A percentile compares a stretch with the other conserved stretches of the same genome.
These are phyloP conservation scores for Alternaria alternata DNA, from an alignment of 2,329 filamentous ascomycete genomes.

Conservation along the genomic window DNA sequence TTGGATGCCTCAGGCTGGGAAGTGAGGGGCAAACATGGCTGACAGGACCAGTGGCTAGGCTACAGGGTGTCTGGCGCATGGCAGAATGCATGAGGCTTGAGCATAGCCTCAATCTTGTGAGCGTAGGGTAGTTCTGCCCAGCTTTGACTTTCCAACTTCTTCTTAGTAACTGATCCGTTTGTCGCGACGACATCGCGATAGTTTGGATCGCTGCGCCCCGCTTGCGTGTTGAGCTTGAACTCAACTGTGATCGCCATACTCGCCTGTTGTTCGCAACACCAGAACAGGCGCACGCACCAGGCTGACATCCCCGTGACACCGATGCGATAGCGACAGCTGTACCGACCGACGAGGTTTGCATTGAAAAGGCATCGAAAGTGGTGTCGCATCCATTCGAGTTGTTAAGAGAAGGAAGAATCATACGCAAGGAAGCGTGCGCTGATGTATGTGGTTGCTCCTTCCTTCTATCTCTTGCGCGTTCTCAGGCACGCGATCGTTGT, in stretches of 20 bases:
- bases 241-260: conserved; percentile 22
- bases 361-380: conserved; percentile 17
- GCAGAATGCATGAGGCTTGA: conserved; percentile 15
- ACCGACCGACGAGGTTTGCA: conserved; percentile 10
- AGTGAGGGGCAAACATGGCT: conserved; percentile 31
- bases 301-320: conserved; percentile 27
- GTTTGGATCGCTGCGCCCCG: conserved; percentile 34
- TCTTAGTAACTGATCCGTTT: conserved; percentile 29
- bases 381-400: conserved; percentile 32
- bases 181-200: conserved; percentile 27
- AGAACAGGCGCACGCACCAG: conserved; percentile 34
- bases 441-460: conserved; percentile 47
- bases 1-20: conserved; percentile 32
- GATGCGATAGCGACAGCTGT: conserved; percentile 20
- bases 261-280: conserved; percentile 23
- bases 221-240: conserved; percentile 26
- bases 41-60: conserved; percentile 31
- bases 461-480: conserved; percentile 21
- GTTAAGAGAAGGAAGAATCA: conserved; percentile 19
- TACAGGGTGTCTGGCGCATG: conserved; percentile 21
- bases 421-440: conserved; percentile 34
- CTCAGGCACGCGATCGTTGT: conserved; percentile 31
- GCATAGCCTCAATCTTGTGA: conserved; percentile 38
- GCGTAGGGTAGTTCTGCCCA: conserved; percentile 12
- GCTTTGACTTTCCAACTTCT: conserved; percentile 28